Evolutionary conservation across 352 stramenopile genomes (phyloP), one percentile per base, ranked within the genome.

Genomic region (Pythium dissotocum): DNA sequence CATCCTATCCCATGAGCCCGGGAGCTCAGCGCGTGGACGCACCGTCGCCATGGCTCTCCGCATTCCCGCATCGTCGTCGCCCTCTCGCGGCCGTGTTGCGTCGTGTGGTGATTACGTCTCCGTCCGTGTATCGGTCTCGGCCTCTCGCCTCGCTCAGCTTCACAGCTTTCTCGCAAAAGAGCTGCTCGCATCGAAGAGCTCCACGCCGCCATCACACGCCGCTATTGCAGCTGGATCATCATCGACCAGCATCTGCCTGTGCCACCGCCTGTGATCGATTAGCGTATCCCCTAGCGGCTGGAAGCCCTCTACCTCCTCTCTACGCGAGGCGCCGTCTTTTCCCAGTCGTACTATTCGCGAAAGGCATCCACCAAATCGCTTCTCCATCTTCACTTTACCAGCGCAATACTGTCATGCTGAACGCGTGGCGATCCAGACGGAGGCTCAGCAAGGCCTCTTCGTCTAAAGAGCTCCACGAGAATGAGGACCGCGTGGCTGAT

Each of bases 371-470:
- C 33, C 10, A 6, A n/a, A 49, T 6, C 6, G 40, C 40, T 49
- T 21, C 40, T 24, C 21, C 21, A 49, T 21, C 10, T 49, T 24
- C 40, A 16, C 13, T 6, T 1, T 6, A 49, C 14, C 9, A 49
- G 13, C 12, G 40, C 9, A 49, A 49, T n/a, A 10, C 42, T 13
- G 16, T 51, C 14, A 67, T 67, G 61, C 52, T 67, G 35, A 67
- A 56, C 61, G 57, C 46, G 30, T 67, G 61, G 61, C 61, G 61
- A 8, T 16, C 42, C 1, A 36, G 61, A 6, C 60, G 60, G 13
- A 40, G 18, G 40, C 40, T 56, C 21, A 51, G 49, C 51, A 53
- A 54, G 35, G 61, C 61, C 26, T 36, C 52, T 6, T 63, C 57
- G 18, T 14, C 44, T 44, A 63, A 63, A 42, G 33, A 26, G 21